Percentiles rank a stretch among this genome's conserved stretches.
Conservation (phyloP, 2,329 filamentous ascomycete genomes). For the Tolypocladium tropicale region DNA sequence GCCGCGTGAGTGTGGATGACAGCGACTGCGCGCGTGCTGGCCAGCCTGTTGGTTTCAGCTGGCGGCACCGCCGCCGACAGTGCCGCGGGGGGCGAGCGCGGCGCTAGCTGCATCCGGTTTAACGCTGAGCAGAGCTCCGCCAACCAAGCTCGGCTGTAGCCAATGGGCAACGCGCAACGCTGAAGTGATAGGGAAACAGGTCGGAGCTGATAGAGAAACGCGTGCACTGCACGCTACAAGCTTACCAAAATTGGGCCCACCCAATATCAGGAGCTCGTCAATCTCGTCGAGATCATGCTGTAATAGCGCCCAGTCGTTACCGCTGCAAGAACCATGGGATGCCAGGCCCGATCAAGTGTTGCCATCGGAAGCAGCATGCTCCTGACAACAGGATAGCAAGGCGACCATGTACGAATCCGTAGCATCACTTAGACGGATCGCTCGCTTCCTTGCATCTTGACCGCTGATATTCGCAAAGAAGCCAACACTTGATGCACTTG, state of each 20-base stretch:
- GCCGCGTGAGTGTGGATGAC: constrained; percentile 2
- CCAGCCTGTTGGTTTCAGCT: neutral
- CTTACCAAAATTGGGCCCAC: neutral
- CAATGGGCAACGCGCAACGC: neutral
- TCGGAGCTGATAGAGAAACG: neutral
- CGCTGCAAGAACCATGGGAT: neutral
- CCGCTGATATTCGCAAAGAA: neutral
- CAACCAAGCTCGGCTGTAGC: neutral
- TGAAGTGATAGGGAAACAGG: neutral
- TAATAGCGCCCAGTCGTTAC: neutral
- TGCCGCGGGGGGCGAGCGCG: neutral
- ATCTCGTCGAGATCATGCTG: neutral
- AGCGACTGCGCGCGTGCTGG: neutral
- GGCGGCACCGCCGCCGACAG: neutral
- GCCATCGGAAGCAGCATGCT: neutral
- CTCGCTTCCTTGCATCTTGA: too few species aligned
- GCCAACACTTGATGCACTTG: neutral
- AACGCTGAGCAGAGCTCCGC: neutral
- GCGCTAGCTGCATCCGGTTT: neutral
- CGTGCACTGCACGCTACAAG: accelerated
- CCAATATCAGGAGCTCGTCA: neutral
- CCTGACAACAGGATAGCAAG: neutral
- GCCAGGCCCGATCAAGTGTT: neutral
- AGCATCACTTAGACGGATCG: neutral
- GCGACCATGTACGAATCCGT: neutral